Evolutionary conservation across 768 basidiomycete genomes (phyloP).

Genomic region (Paxillus involutus): DNA sequence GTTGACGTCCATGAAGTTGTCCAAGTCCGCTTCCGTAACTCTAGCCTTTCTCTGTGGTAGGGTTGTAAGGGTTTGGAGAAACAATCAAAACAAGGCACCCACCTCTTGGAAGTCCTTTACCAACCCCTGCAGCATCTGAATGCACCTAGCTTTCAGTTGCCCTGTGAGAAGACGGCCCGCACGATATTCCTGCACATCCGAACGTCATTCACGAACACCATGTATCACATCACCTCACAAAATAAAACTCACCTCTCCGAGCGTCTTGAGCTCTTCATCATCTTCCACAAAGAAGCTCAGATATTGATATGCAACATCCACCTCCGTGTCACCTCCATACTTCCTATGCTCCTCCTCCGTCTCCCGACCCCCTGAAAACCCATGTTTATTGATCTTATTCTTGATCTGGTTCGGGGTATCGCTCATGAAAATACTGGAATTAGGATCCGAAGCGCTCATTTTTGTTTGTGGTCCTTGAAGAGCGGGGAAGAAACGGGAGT

Average conservation of each 20-base stretch:
- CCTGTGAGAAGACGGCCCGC: constrained; percentile 85
- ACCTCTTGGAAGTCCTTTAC: constrained; percentile 87
- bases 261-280: constrained; percentile 77
- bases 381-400: constrained; percentile 95
- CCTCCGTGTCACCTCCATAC: constrained; percentile 89
- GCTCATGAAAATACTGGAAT: constrained; percentile 94
- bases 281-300: constrained; percentile 94
- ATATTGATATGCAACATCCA: constrained; percentile 96
- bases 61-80: constrained; percentile 5
- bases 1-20: constrained; percentile 75
- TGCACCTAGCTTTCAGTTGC: constrained; percentile 88
- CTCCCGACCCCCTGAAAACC: constrained; percentile 93
- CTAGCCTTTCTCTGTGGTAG: constrained; percentile 66
- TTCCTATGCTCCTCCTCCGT: constrained; percentile 93
- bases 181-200: constrained; percentile 75
- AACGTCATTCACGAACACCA: neutral
- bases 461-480: constrained; percentile 98
- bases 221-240: neutral
- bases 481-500: constrained; percentile 98
- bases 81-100: constrained; percentile 10
- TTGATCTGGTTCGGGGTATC: constrained; percentile 93
- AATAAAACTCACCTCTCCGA: constrained; percentile 60
- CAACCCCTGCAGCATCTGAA: constrained; percentile 77
- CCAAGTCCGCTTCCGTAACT: constrained; percentile 75
- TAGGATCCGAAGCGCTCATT: constrained; percentile 96